Conservation (phyloP, 495 filamentous ascomycete species). For the Amphirosellinia nigrospora region DNA sequence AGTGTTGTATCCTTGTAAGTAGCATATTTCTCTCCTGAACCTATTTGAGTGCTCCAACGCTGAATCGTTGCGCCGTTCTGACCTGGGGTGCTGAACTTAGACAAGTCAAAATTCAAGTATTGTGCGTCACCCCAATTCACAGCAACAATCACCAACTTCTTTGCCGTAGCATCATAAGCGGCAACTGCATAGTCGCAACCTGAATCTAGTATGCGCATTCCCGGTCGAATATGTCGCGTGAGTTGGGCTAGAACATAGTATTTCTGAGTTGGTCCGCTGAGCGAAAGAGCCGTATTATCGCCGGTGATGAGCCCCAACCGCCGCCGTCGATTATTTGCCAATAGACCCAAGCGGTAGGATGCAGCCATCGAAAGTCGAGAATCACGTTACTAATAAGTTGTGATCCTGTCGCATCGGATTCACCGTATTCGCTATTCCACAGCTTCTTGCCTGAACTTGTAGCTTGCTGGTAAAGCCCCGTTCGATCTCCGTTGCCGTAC, state of each 20-base stretch:
- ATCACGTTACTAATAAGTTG: slow-evolving; percentile 42
- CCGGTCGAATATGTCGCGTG: slow-evolving; percentile 42
- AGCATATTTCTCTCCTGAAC: slow-evolving; percentile 40
- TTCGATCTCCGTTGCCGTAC: slow-evolving; percentile 37
- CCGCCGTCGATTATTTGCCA: slow-evolving; percentile 47
- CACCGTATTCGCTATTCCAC: slow-evolving; percentile 51
- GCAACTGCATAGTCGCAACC: slow-evolving; percentile 43
- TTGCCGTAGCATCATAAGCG: slow-evolving; percentile 40
- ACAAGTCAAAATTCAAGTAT: slow-evolving; percentile 46
- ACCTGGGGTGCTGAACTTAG: slow-evolving; percentile 34
- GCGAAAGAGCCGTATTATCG: slow-evolving; percentile 38
- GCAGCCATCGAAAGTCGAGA: slow-evolving; percentile 46
- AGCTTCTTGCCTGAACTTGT: slow-evolving; percentile 36
- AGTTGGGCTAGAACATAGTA: slow-evolving; percentile 47
- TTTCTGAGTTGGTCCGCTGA: slow-evolving; percentile 40
- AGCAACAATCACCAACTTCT: slow-evolving; percentile 45
- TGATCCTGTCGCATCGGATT: slow-evolving; percentile 42
- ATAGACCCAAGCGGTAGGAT: slow-evolving; percentile 49
- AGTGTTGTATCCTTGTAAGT: slow-evolving; percentile 24
- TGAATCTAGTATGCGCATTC: slow-evolving; percentile 45
- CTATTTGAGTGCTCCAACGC: slow-evolving; percentile 45
- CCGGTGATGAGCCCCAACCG: slow-evolving; percentile 45
- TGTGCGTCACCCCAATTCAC: slow-evolving; percentile 46
- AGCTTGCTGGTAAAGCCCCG: slow-evolving; percentile 34
- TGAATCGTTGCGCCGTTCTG: slow-evolving; percentile 38